Base-by-base conservation (phyloP, 2,329 filamentous ascomycete genomes). In the Aspergillus thermomutatus region DNA sequence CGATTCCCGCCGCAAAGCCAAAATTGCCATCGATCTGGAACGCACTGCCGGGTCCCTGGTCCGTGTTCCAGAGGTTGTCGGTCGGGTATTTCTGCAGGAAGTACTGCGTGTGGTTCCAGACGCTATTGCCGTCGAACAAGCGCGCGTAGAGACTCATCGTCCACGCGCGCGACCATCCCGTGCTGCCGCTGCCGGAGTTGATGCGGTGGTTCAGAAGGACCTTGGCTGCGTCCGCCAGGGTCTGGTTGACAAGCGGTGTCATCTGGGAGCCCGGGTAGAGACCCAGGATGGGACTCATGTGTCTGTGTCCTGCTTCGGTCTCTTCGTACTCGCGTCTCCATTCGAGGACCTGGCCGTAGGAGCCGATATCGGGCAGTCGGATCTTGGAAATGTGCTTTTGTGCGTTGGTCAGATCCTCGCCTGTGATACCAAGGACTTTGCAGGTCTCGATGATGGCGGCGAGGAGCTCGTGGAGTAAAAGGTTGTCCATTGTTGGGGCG, bases 21-120 rank as follows among this genome's bases (percentile, higher is more conserved):
- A 80, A 77, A 53, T 81, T 81, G 0, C 79, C 78, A 59, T 82
- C 78, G 23, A 79, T 78, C 56, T 80, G 78, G 58, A 80, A 80
- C 3, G 72, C 69, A 0, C 74, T 72, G 2, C 49, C 52, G 1
- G 51, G 54, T 0, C 59, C 59, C 3, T 25, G 23, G 11, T 59
- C 59, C 8, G 58, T 60, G 26, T 60, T 60, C 58, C 58, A 58
- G 31, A 60, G 43, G 23, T 60, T 60, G 10, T 41, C 40, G 26
- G 50, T 58, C 2, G 52, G 55, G 26, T 55, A 58, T 4, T 14
- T 53, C 17, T 56, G 40, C 43, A 57, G 19, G n/a, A 49, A 55
- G 28, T 73, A 71, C 25, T 68, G 63, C 58, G 77, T 78, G 3
- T 77, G 71, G 45, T 67, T 64, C 52, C 71, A 62, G 46, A 69